Evolutionary conservation across 1,284 basidiomycete species (phyloP), one percentile per base, ranked within the genome.

Genomic region (Fomitopsis schrenkii): DNA sequence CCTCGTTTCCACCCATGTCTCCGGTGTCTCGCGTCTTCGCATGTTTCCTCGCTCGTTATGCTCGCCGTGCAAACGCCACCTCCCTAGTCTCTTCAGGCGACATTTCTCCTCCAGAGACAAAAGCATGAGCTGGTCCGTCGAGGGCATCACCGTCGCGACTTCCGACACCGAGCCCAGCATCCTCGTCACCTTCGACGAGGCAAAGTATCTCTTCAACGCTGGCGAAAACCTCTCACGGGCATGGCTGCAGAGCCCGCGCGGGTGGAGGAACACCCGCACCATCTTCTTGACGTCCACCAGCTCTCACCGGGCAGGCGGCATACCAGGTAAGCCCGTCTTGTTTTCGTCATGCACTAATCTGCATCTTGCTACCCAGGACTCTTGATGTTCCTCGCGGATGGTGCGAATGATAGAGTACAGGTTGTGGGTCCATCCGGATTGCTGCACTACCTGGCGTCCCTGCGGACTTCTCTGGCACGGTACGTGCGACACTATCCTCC

Each of bases 181-280:
- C 33, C 76, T 91, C 62, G 76, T 95, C 61, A 80, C 84, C 5
- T 93, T 94, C 70, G 90, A 93, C 68, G 81, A 85, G 55, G 86
- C 82, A 7, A 90, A 92, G 68, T 96, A 95, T 68, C 79, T 95
- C 57, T 94, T 97, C 80, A 95, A 96, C 74, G 87, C 81, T 2
- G 88, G 91, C 5, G 94, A 97, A 72, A 92, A 90, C 59, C 88
- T 89, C 0, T 87, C 87, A 56, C 79, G 95, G 38, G 76, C 88
- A 0, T 90, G 90, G 67, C 75, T 88, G 7, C 89, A 95, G 75
- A 86, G 85, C 65, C 78, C 78, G 62, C 75, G 82, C 41, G 83
- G 83, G 50, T 85, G 89, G 80, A 84, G 81, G 68, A 86, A 83
- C 60, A 79, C 89, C 2, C 83, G 81, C 54, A 88, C 81, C 1